Evolutionary conservation across 805 yeast species (phyloP), one percentile per base, ranked within the genome.

Genomic region (Priceomyces castillae): DNA sequence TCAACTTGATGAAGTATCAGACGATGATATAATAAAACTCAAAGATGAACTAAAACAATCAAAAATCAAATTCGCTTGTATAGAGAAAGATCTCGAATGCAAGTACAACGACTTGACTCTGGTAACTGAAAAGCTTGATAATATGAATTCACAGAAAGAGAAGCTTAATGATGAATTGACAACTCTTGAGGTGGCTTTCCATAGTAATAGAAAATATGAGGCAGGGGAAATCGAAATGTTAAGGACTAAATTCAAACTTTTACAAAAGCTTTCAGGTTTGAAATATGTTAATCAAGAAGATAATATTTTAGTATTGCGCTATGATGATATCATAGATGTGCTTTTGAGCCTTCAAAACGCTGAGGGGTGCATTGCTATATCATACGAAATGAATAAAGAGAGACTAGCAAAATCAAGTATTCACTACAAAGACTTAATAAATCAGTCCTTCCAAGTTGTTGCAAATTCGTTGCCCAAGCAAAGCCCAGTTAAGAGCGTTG

Each of bases 191-290:
- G 39, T 44, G 4, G 36, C 40, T 1, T 31, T 54, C 4, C 43
- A 38, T 5, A 49, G 42, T 7, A 53, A 51, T 17, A 53, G 49
- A 30, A 50, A 44, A 14, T 59, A 59, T 40, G 56, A 53, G 9
- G 30, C 40, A 2, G 40, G 45, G 6, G 69, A 65, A 22, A 47
- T 60, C 26, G 47, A 47, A 17, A 20, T 51, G 11, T 41, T 65
- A 19, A 47, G 52, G 18, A 44, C 51, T 12, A 56, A 51, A 30
- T 59, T 58, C 38, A 49, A 50, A 18, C 34, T 67, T 10, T 43
- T 66, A 10, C 68, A 65, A 45, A 48, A 50, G 3, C 39, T 60
- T 11, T 47, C 70, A 1, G 58, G 59, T 1, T 47, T 67, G 28
- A 49, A 49, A 20, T 62, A 49, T 33, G 20, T 50, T 3, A 34